These are phyloP conservation scores for Phaffomyces antillensis DNA, from an alignment of 805 yeast genomes.

Conservation along the genomic window DNA sequence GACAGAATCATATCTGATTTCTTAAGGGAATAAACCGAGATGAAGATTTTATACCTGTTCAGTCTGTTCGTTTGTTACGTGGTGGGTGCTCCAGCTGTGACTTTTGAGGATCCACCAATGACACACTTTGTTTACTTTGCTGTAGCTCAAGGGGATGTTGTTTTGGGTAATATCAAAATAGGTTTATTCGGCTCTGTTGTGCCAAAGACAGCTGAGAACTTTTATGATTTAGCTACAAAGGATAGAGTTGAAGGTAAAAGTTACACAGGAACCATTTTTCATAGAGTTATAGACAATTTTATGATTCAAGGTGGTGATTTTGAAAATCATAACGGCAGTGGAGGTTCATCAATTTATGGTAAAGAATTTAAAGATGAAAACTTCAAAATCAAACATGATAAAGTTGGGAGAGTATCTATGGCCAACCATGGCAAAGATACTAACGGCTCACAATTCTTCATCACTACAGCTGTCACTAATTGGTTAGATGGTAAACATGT, in stretches of 20 bases:
- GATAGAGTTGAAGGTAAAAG: constrained; percentile 24
- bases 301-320: constrained; percentile 90
- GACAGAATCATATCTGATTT: neutral
- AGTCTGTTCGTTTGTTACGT: constrained; percentile 3
- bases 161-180: constrained; percentile 34
- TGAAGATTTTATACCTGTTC: constrained; percentile 10
- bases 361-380: constrained; percentile 70
- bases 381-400: constrained; percentile 58
- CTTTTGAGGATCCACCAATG: constrained; percentile 17
- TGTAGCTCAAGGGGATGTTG: constrained; percentile 15
- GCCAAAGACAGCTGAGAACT: constrained; percentile 59
- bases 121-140: constrained; percentile 22
- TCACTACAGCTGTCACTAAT: constrained; percentile 46
- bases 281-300: constrained; percentile 63
- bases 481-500: constrained; percentile 57
- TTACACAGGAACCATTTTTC: constrained; percentile 60
- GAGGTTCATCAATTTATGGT: constrained; percentile 79
- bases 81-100: constrained; percentile 10
- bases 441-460: constrained; percentile 66
- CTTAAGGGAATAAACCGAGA: neutral
- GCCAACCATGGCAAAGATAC: constrained; percentile 65
- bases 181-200: constrained; percentile 62
- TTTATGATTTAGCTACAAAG: constrained; percentile 37
- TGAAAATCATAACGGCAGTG: constrained; percentile 57
- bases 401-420: constrained; percentile 64